These are phyloP conservation scores for Pseudogymnoascus sp. DNA, from an alignment of 2,329 filamentous ascomycete genomes.

Conservation along the genomic window DNA sequence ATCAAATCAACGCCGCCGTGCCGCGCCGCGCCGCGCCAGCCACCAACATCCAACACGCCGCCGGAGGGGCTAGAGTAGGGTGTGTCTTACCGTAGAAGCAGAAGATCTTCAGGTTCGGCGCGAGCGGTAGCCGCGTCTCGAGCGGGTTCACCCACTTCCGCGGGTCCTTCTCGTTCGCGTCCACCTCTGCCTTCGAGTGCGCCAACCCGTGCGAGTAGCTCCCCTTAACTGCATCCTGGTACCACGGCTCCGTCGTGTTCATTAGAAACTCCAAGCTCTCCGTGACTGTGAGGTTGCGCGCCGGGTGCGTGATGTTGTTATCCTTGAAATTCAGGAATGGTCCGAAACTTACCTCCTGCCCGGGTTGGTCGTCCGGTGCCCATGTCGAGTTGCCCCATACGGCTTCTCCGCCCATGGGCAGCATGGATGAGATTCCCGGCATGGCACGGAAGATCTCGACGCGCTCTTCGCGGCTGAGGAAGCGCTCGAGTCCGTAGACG, in stretches of 20 bases:
- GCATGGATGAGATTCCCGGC: conserved; percentile 94
- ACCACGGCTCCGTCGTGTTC: conserved; percentile 79
- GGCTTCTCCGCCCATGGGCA: conserved; percentile 85
- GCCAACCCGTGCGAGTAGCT: conserved; percentile 89
- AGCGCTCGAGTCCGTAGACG: conserved; percentile 94
- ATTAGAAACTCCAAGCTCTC: conserved; percentile 74
- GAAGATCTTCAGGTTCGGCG: conserved; percentile 87
- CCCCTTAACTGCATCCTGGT: conserved; percentile 61
- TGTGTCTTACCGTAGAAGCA: conserved; percentile 73
- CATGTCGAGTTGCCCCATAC: conserved; percentile 89
- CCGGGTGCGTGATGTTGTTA: conserved; percentile 56
- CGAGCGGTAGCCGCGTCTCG: conserved; percentile 78
- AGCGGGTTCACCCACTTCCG: conserved; percentile 93
- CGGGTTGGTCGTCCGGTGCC: conserved; percentile 79
- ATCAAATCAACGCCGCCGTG: not conserved
- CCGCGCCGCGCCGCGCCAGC: not conserved
- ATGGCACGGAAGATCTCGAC: conserved; percentile 93
- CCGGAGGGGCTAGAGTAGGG: not conserved
- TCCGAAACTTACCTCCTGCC: conserved; percentile 68
- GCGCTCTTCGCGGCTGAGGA: conserved; percentile 81
- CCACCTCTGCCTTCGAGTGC: conserved; percentile 70
- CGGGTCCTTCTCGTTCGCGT: conserved; percentile 69
- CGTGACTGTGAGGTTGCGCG: conserved; percentile 72
- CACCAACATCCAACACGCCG: conserved; percentile 3
- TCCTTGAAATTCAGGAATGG: conserved; percentile 77